Evolutionary conservation across 179 eudicot species (phyloP).

Genomic region (Silene vulgaris): DNA sequence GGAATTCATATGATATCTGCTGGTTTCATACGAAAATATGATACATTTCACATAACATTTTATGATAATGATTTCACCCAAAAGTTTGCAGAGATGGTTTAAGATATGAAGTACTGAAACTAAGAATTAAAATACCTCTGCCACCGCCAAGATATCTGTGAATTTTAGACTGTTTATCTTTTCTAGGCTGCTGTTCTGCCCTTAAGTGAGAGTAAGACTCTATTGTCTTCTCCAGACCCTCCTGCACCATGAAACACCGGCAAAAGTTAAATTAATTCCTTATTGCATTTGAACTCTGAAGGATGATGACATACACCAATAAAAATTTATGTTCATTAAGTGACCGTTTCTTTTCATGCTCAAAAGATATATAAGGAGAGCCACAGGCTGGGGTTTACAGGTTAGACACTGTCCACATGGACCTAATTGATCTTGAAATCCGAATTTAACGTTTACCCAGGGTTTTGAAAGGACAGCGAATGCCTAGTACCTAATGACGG

Average conservation of each 20-base stretch:
- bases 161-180: slow-evolving; percentile 71
- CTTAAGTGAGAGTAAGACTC: slow-evolving; percentile 87
- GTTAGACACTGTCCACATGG: neutral
- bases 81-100: neutral
- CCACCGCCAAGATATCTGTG: slow-evolving; percentile 72
- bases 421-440: neutral
- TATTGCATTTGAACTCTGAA: slow-evolving; percentile 4
- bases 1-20: neutral
- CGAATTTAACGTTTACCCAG: neutral
- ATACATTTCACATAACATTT: neutral
- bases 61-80: neutral
- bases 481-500: too few relatives aligned
- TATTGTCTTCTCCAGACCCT: slow-evolving; percentile 83
- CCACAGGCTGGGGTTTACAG: neutral
- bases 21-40: neutral
- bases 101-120: slow-evolving; percentile 4
- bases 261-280: neutral
- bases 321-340: neutral
- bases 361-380: neutral
- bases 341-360: neutral
- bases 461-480: too few relatives aligned
- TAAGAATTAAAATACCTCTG: slow-evolving; percentile 42
- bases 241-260: slow-evolving; percentile 43
- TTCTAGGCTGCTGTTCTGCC: slow-evolving; percentile 56
- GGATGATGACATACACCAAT: neutral